phyloP scores from a whole-genome alignment of 2,329 filamentous ascomycete genomes.

The Endothia cerciana region DNA sequence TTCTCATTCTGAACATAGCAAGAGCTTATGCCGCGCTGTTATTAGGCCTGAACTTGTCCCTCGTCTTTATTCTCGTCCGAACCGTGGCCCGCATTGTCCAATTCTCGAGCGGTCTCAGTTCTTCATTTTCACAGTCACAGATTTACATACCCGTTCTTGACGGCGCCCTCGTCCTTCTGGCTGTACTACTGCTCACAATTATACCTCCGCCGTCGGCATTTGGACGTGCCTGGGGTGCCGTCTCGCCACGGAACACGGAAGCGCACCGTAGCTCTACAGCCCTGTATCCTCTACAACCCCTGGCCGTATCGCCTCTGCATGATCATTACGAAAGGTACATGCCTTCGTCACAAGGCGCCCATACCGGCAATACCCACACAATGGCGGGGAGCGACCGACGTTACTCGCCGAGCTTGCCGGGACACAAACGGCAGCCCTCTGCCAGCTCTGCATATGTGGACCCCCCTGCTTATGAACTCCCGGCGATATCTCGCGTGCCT shows the following conservation, averaged over 20 bases:
- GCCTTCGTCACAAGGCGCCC: neutral
- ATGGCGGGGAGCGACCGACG: neutral
- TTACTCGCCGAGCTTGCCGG: slow-evolving; percentile 15
- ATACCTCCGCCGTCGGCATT: slow-evolving; percentile 47
- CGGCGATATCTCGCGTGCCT: slow-evolving; percentile 10
- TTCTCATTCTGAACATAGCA: neutral
- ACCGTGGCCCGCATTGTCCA: slow-evolving; percentile 48
- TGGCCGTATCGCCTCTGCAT: slow-evolving; percentile 8
- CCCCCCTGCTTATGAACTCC: slow-evolving; percentile 24
- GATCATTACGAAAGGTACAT: slow-evolving; percentile 7
- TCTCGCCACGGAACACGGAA: slow-evolving; percentile 37
- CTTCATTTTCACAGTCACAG: slow-evolving; percentile 44
- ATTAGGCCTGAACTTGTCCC: slow-evolving; percentile 44
- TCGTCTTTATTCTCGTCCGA: slow-evolving; percentile 44
- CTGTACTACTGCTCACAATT: slow-evolving; percentile 41
- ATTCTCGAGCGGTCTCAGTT: slow-evolving; percentile 41
- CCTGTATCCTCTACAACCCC: slow-evolving; percentile 5
- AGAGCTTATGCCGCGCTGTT: neutral
- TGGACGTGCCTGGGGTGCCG: slow-evolving; percentile 45
- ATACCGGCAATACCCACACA: neutral
- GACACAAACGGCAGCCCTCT: slow-evolving; percentile 19
- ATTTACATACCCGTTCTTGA: slow-evolving; percentile 44
- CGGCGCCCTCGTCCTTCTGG: slow-evolving; percentile 45
- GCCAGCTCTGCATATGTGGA: slow-evolving; percentile 8
- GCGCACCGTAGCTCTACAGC: slow-evolving; percentile 4